Evolutionary conservation across 2,329 filamentous ascomycete species (phyloP), one percentile per base, ranked within the genome.

Genomic region (Aspergillus alliaceus): DNA sequence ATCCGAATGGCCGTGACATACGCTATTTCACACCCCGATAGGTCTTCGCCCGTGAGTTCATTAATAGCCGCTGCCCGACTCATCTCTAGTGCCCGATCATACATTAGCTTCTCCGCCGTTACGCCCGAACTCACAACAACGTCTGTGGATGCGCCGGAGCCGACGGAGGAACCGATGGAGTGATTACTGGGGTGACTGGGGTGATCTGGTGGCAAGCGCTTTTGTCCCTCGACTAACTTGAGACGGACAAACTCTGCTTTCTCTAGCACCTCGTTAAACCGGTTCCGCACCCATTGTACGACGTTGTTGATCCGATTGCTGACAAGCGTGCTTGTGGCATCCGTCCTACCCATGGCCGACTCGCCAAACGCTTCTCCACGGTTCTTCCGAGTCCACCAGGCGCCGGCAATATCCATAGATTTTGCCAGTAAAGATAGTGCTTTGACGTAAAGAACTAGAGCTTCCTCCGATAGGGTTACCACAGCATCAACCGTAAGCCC

Each of bases 31-130:
- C 93, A 98, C 15, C 92, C 91, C 0, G 81, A 77, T 24, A 98
- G 80, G 72, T 98, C 93, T 61, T 95, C 90, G 56, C 93, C 92
- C 2, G 95, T 91, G 50, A 99, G 90, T 76, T 99, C 95, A 66
- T 96, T 96, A 69, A 98, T 95, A 7, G 95, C 95, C 7, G 95
- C 93, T 4, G 90, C 87, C 52, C 92, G 87, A 72, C 92, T 97
- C 95, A 99, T 98, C 73, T 99, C 95, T 22, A 98, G 80, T 0
- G 95, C 95, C 47, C 95, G 90, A 66, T 99, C 95, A 71, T 97
- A 99, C 92, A 99, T 97, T 46, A 99, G 81, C 76, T 93, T 96
- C 78, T 98, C 95, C 0, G 95, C 95, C 22, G 92, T 97, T 55
- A 97, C 87, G 1, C 93, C 95, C 2, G 90, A 86, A 14, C 90